A percentile compares a stretch with the other conserved stretches of the same genome.
Conservation (phyloP, 2,329 filamentous ascomycete species). For the Fusarium circinatum region DNA sequence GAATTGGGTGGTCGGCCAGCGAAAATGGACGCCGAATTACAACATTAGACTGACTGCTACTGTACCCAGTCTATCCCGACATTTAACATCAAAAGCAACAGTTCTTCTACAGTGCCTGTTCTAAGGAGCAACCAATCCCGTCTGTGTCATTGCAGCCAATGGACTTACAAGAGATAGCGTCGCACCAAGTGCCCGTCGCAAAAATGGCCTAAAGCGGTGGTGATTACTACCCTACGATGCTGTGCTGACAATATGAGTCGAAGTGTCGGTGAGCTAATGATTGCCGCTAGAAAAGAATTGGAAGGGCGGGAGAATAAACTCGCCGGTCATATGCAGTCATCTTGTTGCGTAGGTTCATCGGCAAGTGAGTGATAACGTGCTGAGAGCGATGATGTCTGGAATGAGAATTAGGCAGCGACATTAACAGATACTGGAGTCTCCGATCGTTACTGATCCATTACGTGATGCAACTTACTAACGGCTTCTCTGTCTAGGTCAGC, state of each 20-base stretch:
- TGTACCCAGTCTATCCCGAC: background rate
- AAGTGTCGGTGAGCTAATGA: background rate
- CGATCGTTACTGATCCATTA: too few relatives aligned
- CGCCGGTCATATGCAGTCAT: background rate
- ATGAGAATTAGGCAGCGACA: background rate
- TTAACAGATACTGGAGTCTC: too few relatives aligned
- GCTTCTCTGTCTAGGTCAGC: too few relatives aligned
- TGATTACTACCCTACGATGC: background rate
- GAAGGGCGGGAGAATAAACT: background rate
- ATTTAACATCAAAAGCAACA: background rate
- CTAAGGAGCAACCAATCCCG: background rate
- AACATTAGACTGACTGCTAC: background rate
- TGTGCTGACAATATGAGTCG: background rate
- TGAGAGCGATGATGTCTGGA: background rate
- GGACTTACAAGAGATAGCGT: background rate
- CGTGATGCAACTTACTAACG: rapidly evolving
- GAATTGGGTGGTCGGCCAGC: background rate
- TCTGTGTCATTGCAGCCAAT: background rate
- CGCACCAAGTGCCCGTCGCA: background rate
- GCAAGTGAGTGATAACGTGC: background rate
- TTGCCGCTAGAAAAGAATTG: background rate
- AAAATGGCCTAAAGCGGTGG: background rate
- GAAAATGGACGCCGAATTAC: background rate
- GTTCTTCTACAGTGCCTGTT: rapidly evolving
- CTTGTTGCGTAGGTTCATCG: background rate